A percentile compares a stretch with the other conserved stretches of the same genome.
These are phyloP conservation scores for Papiliotrema nemorosa DNA, from an alignment of 1,284 basidiomycete species.

Conservation along the genomic window DNA sequence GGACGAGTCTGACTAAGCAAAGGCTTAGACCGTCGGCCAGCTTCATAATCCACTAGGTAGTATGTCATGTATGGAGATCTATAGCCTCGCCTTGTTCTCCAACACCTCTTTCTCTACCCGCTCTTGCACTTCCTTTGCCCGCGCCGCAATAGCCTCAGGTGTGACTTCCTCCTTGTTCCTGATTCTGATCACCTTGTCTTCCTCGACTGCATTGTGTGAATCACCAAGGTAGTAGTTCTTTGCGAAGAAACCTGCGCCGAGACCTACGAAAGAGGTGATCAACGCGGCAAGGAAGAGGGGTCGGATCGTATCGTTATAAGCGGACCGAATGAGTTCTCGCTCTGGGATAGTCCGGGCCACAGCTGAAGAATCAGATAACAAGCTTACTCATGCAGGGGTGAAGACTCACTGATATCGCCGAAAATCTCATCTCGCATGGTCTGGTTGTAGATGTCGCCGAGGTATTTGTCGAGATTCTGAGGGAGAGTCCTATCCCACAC, in stretches of 20 bases:
- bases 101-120: conserved; percentile 11
- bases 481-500: conserved; percentile 42
- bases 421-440: conserved; percentile 30
- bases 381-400: too few relatives aligned
- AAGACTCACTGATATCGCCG: conserved; percentile 17
- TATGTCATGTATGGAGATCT: too few relatives aligned
- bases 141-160: conserved; percentile 17
- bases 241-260: conserved; percentile 27
- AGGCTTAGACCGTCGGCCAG: too few relatives aligned
- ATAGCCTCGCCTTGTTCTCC: not conserved
- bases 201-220: conserved; percentile 33
- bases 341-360: conserved; percentile 30
- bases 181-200: conserved; percentile 27
- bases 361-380: too few relatives aligned
- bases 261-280: conserved; percentile 22
- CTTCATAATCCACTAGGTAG: too few relatives aligned
- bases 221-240: conserved; percentile 32
- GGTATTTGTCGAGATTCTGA: conserved; percentile 19
- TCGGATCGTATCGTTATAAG: conserved; percentile 31
- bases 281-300: conserved; percentile 29
- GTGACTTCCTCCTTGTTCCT: conserved; percentile 21
- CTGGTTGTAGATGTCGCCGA: conserved; percentile 25
- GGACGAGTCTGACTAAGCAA: too few relatives aligned
- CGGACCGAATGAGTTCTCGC: conserved; percentile 29
- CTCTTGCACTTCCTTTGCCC: conserved; percentile 17